phyloP scores from a whole-genome alignment of 805 yeast genomes.

The Brettanomyces naardenensis region DNA sequence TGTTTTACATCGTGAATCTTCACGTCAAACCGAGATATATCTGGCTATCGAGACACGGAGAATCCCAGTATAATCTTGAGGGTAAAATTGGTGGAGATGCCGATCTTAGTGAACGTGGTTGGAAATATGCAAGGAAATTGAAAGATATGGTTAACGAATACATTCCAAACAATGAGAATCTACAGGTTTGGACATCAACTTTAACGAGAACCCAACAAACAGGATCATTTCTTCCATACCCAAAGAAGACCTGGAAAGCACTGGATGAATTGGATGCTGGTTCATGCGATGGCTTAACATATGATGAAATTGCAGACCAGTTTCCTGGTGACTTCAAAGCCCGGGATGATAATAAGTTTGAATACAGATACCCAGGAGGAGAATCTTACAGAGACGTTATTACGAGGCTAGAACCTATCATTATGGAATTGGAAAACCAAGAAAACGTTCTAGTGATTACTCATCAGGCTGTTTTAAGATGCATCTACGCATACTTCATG shows the following conservation, averaged over 20 bases:
- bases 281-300: conserved; percentile 94
- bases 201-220: conserved; percentile 89
- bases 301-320: conserved; percentile 76
- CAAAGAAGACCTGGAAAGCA: conserved; percentile 91
- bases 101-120: conserved; percentile 73
- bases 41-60: conserved; percentile 95
- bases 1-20: conserved; percentile 90
- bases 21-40: conserved; percentile 89
- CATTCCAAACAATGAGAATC: conserved; percentile 49
- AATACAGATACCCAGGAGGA: conserved; percentile 94
- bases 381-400: conserved; percentile 96
- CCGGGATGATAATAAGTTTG: conserved; percentile 92
- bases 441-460: conserved; percentile 93
- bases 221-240: conserved; percentile 71
- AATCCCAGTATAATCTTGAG: conserved; percentile 81
- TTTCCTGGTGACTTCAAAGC: conserved; percentile 95
- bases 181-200: conserved; percentile 96
- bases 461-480: conserved; percentile 94
- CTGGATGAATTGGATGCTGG: conserved; percentile 97
- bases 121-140: conserved; percentile 71
- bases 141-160: conserved; percentile 68
- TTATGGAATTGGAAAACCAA: conserved; percentile 96
- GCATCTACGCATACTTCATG: conserved; percentile 97
- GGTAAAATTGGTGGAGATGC: conserved; percentile 98
- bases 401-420: conserved; percentile 89